A percentile compares a stretch with the other conserved stretches of the same genome.
These are phyloP conservation scores for Xylariales sp. DNA, from an alignment of 2,329 filamentous ascomycete species.

Conservation along the genomic window DNA sequence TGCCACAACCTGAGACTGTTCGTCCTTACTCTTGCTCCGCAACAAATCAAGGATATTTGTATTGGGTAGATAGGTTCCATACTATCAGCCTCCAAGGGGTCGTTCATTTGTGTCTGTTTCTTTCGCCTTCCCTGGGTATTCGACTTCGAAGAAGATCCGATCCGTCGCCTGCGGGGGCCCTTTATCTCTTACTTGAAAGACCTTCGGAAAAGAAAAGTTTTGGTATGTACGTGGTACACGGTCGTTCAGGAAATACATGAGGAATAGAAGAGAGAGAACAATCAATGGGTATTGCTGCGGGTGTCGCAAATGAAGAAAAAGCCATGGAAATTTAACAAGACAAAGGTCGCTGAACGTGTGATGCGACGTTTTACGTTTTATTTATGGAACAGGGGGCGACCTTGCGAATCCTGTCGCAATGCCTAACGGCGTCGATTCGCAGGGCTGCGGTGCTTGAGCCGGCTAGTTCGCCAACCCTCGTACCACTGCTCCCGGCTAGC, in stretches of 20 bases:
- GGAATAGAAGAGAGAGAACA: constrained; percentile 39
- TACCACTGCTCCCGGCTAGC: constrained; percentile 94
- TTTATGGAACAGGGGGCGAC: constrained; percentile 32
- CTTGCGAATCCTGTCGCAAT: constrained; percentile 40
- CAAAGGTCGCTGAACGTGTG: constrained; percentile 42
- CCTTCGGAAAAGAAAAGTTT: constrained; percentile 38
- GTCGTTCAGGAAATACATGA: constrained; percentile 40
- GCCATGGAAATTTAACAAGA: constrained; percentile 21
- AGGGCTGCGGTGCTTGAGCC: constrained; percentile 66
- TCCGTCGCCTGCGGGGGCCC: constrained; percentile 41
- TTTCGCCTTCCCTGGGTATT: constrained; percentile 23
- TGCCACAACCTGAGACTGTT: constrained; percentile 23
- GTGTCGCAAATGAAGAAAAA: constrained; percentile 39
- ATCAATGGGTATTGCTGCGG: constrained; percentile 45
- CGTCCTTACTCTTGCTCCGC: constrained; percentile 8
- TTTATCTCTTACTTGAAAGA: constrained; percentile 39
- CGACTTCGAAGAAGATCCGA: constrained; percentile 37
- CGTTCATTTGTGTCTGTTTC: constrained; percentile 35
- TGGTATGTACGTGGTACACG: constrained; percentile 36
- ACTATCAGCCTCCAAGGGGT: constrained; percentile 36
- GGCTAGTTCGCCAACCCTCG: constrained; percentile 88
- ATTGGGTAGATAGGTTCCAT: constrained; percentile 30
- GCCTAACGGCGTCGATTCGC: constrained; percentile 52
- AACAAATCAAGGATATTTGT: constrained; percentile 33
- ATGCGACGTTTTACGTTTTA: constrained; percentile 33